Percentiles rank a stretch among this genome's conserved stretches.
Conservation (phyloP, 139 green algal genomes). For the Chlamydomonas sphaeroides region DNA sequence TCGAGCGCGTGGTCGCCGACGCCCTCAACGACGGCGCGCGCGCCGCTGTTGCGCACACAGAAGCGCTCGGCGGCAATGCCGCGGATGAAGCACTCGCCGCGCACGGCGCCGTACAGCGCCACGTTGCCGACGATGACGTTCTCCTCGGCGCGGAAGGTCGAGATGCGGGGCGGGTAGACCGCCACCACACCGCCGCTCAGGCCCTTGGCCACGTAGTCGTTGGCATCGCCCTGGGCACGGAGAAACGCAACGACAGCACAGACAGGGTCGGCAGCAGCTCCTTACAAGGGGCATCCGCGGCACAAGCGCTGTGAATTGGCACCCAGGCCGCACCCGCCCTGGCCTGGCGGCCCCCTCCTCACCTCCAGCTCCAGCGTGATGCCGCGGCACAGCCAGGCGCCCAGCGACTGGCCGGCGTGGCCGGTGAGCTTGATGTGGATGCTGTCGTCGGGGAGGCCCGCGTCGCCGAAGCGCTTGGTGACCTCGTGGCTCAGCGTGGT, state of each 20-base stretch:
- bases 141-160: conserved; percentile 71
- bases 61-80: conserved; percentile 93
- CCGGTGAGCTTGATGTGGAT: conserved; percentile 91
- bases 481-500: conserved; percentile 93
- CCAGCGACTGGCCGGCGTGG: conserved; percentile 90
- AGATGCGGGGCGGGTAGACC: conserved; percentile 77
- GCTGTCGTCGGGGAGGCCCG: conserved; percentile 86
- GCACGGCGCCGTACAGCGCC: conserved; percentile 90
- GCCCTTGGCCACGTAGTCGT: conserved; percentile 97
- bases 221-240: conserved; percentile 78
- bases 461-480: conserved; percentile 82
- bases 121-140: conserved; percentile 97
- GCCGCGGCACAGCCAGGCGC: conserved; percentile 83
- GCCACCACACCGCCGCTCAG: conserved; percentile 81
- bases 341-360: neutral
- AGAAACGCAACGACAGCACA: no score
- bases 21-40: conserved; percentile 92
- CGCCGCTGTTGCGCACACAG: conserved; percentile 89
- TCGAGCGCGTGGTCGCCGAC: conserved; percentile 94
- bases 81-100: conserved; percentile 90
- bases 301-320: no score
- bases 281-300: no score
- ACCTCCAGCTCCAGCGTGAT: conserved; percentile 88
- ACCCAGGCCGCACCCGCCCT: neutral
- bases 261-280: no score